Base-by-base conservation (phyloP, 2,329 filamentous ascomycete genomes). In the Cladophialophora carrionii region DNA sequence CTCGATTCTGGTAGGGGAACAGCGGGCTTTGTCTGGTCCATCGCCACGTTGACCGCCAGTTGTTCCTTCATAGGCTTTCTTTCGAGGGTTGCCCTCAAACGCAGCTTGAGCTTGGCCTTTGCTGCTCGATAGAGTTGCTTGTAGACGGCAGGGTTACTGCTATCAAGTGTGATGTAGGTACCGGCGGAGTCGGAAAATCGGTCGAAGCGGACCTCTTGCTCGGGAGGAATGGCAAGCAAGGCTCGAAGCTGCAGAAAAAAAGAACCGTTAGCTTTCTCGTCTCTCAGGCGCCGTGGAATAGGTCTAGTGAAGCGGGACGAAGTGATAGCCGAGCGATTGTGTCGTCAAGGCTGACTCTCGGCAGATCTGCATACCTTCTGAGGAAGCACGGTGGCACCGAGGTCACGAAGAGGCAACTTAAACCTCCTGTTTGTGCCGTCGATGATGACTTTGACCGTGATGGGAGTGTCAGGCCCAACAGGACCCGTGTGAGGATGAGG, bases 31-130 rank as follows among this genome's bases (percentile, higher is more conserved):
- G 70, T 69, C 41, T 71, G 66, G 31, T 66, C 62, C 20, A 65
- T 55, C 17, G 43, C n/a, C 24, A 56, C 26, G 22, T 63, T 41
- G 10, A 63, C 53, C 14, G 37, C 46, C 46, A 67, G 62, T 26
- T 72, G 62, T 17, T 66, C 56, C 41, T 69, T 55, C 53, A 61
- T 61, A 51, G 69, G 65, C 17, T 53, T 60, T 24, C 77, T 72
- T 59, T 79, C 75, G 37, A 84, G 73, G 17, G 86, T 88, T 43
- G 90, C 89, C 71, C 88, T 91, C 65, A 99, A 86, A 78, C 95
- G 93, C 72, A 99, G 88, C 88, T 98, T 99, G 71, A 93, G 88
- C 84, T 99, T 99, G 43, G 95, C 95, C 83, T 97, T 99, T 70
- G 95, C 95, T 71, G 95, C 95, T 73, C 95, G 90, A 77, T 95